phyloP scores from a whole-genome alignment of 345 rosid genomes.

The Linum lewisii region DNA sequence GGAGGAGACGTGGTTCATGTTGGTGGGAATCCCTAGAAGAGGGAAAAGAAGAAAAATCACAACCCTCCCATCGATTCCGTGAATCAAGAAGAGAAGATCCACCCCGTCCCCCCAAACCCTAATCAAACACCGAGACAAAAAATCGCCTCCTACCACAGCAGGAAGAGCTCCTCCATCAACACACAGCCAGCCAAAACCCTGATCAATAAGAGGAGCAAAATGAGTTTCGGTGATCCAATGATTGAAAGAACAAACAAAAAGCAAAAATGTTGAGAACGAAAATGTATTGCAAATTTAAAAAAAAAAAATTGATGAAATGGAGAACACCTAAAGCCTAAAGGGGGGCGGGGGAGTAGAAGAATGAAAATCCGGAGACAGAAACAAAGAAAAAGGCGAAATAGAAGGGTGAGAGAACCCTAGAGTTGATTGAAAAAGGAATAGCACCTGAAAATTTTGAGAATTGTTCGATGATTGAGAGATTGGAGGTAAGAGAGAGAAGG shows the following conservation, averaged over 20 bases:
- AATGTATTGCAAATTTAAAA: not conserved
- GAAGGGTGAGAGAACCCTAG: constrained; percentile 8
- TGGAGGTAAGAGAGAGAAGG: constrained; percentile 14
- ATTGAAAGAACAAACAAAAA: not conserved
- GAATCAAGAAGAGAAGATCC: constrained; percentile 12
- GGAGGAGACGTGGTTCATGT: constrained; percentile 11
- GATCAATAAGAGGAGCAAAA: not conserved
- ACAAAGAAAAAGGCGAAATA: constrained; percentile 22
- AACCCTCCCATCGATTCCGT: constrained; percentile 12
- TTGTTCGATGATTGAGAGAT: constrained; percentile 5
- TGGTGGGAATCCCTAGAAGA: constrained; percentile 22
- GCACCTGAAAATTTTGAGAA: constrained; percentile 11
- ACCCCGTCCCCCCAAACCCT: constrained; percentile 12
- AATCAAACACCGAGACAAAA: constrained; percentile 20
- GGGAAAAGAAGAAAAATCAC: not conserved
- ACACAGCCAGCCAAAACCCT: not conserved
- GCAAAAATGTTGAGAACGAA: not conserved
- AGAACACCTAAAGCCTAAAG: not conserved
- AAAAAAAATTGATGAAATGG: not conserved
- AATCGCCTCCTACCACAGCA: constrained; percentile 6
- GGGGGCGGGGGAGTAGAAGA: too few relatives aligned
- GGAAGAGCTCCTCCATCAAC: not conserved
- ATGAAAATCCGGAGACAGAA: not conserved
- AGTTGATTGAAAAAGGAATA: too few relatives aligned
- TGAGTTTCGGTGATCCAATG: not conserved